These are phyloP conservation scores for Sordaria brevicollis DNA, from an alignment of 495 filamentous ascomycete genomes.

Conservation along the genomic window DNA sequence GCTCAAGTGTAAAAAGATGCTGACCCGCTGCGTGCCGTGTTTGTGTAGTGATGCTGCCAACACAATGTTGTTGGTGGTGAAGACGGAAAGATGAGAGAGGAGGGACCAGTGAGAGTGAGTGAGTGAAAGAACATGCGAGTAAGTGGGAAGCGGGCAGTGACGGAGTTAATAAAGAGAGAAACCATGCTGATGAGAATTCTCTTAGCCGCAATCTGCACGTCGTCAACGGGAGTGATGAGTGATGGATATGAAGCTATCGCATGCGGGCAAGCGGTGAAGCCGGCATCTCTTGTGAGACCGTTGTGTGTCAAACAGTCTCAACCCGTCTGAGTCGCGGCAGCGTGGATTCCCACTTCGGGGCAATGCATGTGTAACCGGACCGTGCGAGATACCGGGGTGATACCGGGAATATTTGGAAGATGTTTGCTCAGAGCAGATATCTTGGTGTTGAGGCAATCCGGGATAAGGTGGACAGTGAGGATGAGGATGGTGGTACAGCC, in stretches of 20 bases:
- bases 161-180: background rate
- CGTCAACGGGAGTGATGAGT: background rate
- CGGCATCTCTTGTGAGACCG: background rate
- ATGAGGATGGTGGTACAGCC: background rate
- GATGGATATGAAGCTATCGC: background rate
- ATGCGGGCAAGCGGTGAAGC: background rate
- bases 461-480: background rate
- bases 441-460: background rate
- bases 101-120: background rate
- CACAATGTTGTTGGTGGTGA: background rate
- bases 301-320: background rate
- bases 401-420: background rate
- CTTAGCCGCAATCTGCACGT: background rate
- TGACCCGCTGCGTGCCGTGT: background rate
- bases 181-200: background rate
- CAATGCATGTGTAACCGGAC: background rate
- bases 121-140: background rate
- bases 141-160: background rate
- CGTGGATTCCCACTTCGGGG: background rate
- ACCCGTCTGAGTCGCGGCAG: background rate
- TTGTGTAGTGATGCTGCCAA: background rate
- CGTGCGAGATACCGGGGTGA: background rate
- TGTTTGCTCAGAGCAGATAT: background rate
- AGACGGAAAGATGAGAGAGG: background rate
- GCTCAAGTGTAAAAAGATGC: background rate